Conservation (phyloP, 73 alveolate genomes). For the Stentor coeruleus region DNA sequence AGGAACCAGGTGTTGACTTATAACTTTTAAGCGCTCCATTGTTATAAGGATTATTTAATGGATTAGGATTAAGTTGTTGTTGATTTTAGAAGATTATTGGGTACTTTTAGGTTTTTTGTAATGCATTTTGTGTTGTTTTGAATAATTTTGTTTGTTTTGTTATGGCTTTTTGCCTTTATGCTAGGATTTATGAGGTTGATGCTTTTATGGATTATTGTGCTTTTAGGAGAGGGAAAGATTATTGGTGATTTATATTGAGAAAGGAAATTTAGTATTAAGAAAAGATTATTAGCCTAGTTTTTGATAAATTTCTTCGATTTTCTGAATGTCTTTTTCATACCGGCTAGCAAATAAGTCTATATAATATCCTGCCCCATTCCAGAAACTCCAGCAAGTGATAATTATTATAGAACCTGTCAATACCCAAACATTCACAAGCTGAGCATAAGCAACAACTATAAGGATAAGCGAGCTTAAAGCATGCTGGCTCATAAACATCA, state of each 20-base stretch:
- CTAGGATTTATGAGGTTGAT: too few species aligned
- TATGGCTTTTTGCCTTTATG: too few species aligned
- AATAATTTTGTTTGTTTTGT: too few species aligned
- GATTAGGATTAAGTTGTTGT: too few species aligned
- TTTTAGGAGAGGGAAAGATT: too few species aligned
- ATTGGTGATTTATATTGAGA: too few species aligned
- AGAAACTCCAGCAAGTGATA: background rate
- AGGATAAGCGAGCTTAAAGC: background rate
- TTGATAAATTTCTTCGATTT: background rate
- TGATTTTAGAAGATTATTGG: too few species aligned
- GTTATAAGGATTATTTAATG: background rate
- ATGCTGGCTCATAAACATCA: constrained; percentile 18
- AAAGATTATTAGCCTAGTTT: background rate
- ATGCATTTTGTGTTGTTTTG: too few species aligned
- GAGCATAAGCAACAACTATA: background rate
- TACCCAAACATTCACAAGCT: background rate
- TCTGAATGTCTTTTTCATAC: background rate
- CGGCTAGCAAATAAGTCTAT: background rate
- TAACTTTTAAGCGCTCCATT: background rate
- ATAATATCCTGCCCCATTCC: constrained; percentile 33
- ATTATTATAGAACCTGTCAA: background rate
- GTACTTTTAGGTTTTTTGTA: too few species aligned
- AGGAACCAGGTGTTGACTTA: background rate
- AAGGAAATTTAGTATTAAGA: too few species aligned
- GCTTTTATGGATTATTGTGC: too few species aligned